phyloP scores from a whole-genome alignment of 352 stramenopile species.

The Pythium inflatum region DNA sequence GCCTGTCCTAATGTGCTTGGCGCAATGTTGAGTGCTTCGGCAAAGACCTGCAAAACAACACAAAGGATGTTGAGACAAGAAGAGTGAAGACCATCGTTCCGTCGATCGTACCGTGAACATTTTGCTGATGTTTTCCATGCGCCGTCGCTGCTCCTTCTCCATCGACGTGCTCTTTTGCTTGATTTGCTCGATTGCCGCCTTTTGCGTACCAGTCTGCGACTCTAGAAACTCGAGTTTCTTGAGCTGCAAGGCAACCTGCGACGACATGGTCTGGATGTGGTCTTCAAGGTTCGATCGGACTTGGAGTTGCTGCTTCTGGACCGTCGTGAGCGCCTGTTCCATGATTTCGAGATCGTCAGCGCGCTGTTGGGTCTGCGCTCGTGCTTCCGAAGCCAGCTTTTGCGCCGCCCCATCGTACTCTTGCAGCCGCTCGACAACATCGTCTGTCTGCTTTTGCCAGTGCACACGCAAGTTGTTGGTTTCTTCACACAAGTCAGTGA shows the following conservation, averaged over 20 bases:
- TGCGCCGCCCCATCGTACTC: conserved; percentile 53
- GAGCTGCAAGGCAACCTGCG: conserved; percentile 44
- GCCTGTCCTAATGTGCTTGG: conserved; percentile 27
- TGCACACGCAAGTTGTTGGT: conserved; percentile 65
- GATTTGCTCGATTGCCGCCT: conserved; percentile 49
- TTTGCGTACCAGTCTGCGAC: conserved; percentile 41
- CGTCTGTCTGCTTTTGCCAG: conserved; percentile 75
- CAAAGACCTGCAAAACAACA: conserved; percentile 49
- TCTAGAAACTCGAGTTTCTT: conserved; percentile 74
- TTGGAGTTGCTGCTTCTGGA: conserved; percentile 72
- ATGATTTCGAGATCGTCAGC: conserved; percentile 75
- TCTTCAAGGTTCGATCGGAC: conserved; percentile 59
- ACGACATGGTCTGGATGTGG: conserved; percentile 44
- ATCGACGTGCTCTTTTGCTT: conserved; percentile 53
- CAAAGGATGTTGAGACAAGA: conserved; percentile 9
- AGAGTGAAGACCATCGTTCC: not conserved
- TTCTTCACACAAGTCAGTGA: conserved; percentile 66
- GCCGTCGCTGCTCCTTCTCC: conserved; percentile 68
- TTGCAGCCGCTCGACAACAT: conserved; percentile 62
- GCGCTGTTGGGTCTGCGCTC: conserved; percentile 56
- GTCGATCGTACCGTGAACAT: conserved; percentile 62
- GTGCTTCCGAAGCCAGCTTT: conserved; percentile 46
- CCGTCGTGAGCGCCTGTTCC: conserved; percentile 67
- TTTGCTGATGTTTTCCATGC: conserved; percentile 79
- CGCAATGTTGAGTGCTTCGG: conserved; percentile 70